Percentiles rank a stretch among this genome's conserved stretches.
These are phyloP conservation scores for Paecilomyces niveus DNA, from an alignment of 2,329 filamentous ascomycete species.

Conservation along the genomic window DNA sequence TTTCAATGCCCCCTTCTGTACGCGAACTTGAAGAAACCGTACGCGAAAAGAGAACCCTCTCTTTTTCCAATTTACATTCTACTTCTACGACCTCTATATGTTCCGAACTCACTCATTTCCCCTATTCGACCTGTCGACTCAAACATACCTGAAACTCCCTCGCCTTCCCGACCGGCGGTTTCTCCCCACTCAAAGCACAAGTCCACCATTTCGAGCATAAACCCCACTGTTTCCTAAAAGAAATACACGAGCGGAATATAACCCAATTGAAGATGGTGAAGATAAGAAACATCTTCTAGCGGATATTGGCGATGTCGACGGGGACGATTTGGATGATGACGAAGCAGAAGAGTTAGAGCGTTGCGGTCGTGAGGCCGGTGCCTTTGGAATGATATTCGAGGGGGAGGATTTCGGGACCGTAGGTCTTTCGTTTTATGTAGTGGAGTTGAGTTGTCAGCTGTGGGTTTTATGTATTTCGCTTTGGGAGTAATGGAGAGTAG, in stretches of 20 bases:
- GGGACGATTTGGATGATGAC: slow-evolving; percentile 49
- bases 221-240: slow-evolving; percentile 3
- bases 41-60: no score
- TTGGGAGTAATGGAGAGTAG: no score
- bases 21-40: no score
- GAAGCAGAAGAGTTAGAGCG: slow-evolving; percentile 49
- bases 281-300: slow-evolving; percentile 1
- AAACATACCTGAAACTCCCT: slow-evolving; percentile 2
- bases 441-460: no score
- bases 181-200: slow-evolving; percentile 3
- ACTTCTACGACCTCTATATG: background rate
- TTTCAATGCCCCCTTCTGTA: no score
- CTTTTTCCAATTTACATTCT: no score
- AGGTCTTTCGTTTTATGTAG: slow-evolving; percentile 3
- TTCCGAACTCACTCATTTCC: background rate
- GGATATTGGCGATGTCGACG: slow-evolving; percentile 19
- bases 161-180: background rate
- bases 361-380: slow-evolving; percentile 9
- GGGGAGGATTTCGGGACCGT: slow-evolving; percentile 11
- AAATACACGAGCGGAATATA: slow-evolving; percentile 10
- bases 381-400: slow-evolving; percentile 11
- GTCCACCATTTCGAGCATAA: slow-evolving; percentile 3
- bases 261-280: slow-evolving; percentile 5
- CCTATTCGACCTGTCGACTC: slow-evolving; percentile 1
- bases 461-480: no score